Evolutionary conservation across 2,329 filamentous ascomycete genomes (phyloP).

Genomic region (Periconia sp.): DNA sequence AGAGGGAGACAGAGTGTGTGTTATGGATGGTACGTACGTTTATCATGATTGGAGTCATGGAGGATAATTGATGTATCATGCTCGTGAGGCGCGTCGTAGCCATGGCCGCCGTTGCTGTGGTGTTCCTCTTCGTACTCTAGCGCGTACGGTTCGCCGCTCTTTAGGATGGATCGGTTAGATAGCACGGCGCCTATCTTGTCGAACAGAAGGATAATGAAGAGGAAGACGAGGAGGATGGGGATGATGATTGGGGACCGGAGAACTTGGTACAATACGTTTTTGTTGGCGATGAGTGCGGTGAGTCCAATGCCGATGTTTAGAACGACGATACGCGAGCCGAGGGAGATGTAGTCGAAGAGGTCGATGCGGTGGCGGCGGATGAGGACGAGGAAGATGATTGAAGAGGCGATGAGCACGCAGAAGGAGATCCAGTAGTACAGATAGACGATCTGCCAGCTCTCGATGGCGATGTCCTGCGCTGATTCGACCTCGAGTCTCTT

Average conservation of each 20-base stretch:
- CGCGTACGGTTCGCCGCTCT: slow-evolving; percentile 33
- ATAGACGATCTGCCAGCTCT: slow-evolving; percentile 36
- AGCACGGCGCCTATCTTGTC: slow-evolving; percentile 34
- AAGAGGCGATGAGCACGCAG: slow-evolving; percentile 39
- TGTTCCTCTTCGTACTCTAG: slow-evolving; percentile 31
- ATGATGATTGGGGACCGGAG: slow-evolving; percentile 37
- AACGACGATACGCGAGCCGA: slow-evolving; percentile 32
- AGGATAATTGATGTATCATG: slow-evolving; percentile 3
- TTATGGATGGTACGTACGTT: too few species aligned
- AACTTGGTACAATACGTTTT: slow-evolving; percentile 21
- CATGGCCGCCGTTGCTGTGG: slow-evolving; percentile 18
- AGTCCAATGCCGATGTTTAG: slow-evolving; percentile 29
- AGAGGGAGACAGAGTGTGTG: too few species aligned
- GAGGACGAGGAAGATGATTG: slow-evolving; percentile 43
- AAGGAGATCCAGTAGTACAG: slow-evolving; percentile 44
- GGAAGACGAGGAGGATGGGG: slow-evolving; percentile 37
- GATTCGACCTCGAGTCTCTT: slow-evolving; percentile 27
- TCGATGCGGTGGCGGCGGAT: slow-evolving; percentile 45
- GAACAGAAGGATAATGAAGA: slow-evolving; percentile 34
- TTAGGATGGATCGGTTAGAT: slow-evolving; percentile 32
- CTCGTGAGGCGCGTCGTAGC: slow-evolving; percentile 18
- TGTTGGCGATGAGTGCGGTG: slow-evolving; percentile 31
- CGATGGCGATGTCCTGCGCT: slow-evolving; percentile 27
- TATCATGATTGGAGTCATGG: too few species aligned
- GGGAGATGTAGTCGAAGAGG: slow-evolving; percentile 43